These are phyloP conservation scores for Suhomyces bolitotheri DNA, from an alignment of 1,139 yeast species.

Conservation along the genomic window DNA sequence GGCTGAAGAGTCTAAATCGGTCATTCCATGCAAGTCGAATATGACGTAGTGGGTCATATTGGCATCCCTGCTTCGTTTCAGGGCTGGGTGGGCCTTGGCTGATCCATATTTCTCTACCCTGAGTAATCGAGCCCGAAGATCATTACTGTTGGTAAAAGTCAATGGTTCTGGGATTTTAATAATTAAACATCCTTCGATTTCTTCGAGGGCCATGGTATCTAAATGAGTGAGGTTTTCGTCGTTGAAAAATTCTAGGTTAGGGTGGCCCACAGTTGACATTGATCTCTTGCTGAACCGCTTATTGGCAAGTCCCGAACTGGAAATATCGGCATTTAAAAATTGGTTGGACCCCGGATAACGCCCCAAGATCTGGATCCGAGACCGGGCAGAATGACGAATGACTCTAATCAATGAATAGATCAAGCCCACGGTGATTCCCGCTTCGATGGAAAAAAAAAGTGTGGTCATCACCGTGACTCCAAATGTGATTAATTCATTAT, in stretches of 20 bases:
- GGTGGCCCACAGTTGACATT: conserved; percentile 8
- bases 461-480: conserved; percentile 72
- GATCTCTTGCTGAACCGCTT: conserved; percentile 1
- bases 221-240: conserved; percentile 40
- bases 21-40: conserved; percentile 85
- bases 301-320: conserved; percentile 10
- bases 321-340: conserved; percentile 75
- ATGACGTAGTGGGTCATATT: conserved; percentile 66
- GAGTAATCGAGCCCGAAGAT: conserved; percentile 69
- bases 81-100: conserved; percentile 79
- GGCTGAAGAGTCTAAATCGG: conserved; percentile 84
- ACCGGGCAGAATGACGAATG: conserved; percentile 79
- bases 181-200: conserved; percentile 81
- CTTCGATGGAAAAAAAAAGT: conserved; percentile 78
- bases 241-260: conserved; percentile 35
- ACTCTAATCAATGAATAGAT: conserved; percentile 78
- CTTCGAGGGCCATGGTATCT: conserved; percentile 54
- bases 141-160: conserved; percentile 88
- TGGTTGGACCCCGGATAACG: conserved; percentile 75
- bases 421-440: conserved; percentile 86
- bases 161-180: conserved; percentile 91
- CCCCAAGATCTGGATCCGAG: conserved; percentile 87
- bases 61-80: conserved; percentile 54
- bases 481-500: conserved; percentile 74
- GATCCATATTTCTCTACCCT: conserved; percentile 87